Evolutionary conservation across 169 alveolate species (phyloP), one percentile per base, ranked within the genome.

Genomic region (Babesia bigemina): DNA sequence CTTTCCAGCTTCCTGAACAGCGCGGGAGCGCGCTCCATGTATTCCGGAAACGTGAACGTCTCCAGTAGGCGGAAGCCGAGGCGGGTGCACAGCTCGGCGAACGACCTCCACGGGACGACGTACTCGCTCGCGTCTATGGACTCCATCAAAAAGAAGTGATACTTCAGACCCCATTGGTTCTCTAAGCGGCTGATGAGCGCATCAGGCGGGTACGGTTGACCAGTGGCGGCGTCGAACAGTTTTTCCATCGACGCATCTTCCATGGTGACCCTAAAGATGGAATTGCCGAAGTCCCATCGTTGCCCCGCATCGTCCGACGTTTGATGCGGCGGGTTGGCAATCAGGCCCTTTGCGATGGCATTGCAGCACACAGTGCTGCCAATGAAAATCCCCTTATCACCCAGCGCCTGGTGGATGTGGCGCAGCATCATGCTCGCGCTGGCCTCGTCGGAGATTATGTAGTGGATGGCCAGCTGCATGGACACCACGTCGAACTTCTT

Each of bases 381-480:
- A 22, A 95, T 90, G 89, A 93, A 95, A 58, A 86, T 87, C 17
- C 98, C 97, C n/a, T 95, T 95, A 10, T 91, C 92, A 26, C 88
- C 90, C 70, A 95, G 74, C 60, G 91, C 75, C 17, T 61, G 49
- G 58, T 94, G 79, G 16, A 92, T 92, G 76, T 94, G 92, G 28
- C 75, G 63, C 78, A 96, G 86, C 77, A 96, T 92, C 52, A 93
- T 91, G 59, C 92, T 84, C 26, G 96, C 86, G 57, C 92, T 86
- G 70, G 86, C 89, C 79, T 95, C 98, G 66, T 86, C 92, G 63
- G 93, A 92, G 48, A 94, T 92, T 69, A 94, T 92, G 72, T 96
- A 96, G 85, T 96, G 98, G 83, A 96, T 84, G 28, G 98, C 95
- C 71, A 96, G 94, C 82, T 96, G 96, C 48, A 96, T 94, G 56